Conservation (phyloP, 805 yeast species). For the Helenozyma baotianmanensis region DNA sequence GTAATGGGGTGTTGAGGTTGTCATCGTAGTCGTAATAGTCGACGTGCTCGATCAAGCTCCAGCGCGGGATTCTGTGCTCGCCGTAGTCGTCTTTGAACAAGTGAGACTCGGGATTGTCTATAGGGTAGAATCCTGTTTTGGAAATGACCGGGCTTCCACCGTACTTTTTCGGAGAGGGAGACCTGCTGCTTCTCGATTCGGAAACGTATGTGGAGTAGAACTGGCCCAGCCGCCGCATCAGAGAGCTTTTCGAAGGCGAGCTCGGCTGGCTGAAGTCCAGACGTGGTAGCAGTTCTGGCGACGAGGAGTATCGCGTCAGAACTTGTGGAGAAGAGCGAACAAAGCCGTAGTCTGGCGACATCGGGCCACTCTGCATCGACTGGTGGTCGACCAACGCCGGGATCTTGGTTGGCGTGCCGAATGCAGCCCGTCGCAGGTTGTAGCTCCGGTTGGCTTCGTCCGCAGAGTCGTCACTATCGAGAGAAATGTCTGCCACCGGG, state of each 20-base stretch:
- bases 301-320: slow-evolving; percentile 8
- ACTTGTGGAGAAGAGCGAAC: slow-evolving; percentile 8
- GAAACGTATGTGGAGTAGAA: slow-evolving; percentile 11
- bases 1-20: slow-evolving; percentile 19
- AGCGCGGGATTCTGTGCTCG: slow-evolving; percentile 13
- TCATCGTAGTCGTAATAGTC: slow-evolving; percentile 10
- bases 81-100: slow-evolving; percentile 7
- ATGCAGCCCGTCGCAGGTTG: no score
- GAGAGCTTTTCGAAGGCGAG: slow-evolving; percentile 14
- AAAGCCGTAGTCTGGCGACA: slow-evolving; percentile 7
- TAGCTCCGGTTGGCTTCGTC: no score
- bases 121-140: slow-evolving; percentile 4
- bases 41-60: slow-evolving; percentile 16
- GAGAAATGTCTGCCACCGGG: background rate
- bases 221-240: slow-evolving; percentile 3
- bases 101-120: slow-evolving; percentile 7
- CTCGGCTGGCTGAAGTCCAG: slow-evolving; percentile 7
- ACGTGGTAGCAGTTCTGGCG: slow-evolving; percentile 13
- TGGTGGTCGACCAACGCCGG: slow-evolving; percentile 9
- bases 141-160: slow-evolving; percentile 20
- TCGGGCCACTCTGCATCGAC: slow-evolving; percentile 1
- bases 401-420: slow-evolving; percentile 11
- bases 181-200: slow-evolving; percentile 17
- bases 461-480: background rate
- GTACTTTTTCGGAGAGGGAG: slow-evolving; percentile 29